These are phyloP conservation scores for Caryocar brasiliense DNA, from an alignment of 441 rosid species.

Conservation along the genomic window DNA sequence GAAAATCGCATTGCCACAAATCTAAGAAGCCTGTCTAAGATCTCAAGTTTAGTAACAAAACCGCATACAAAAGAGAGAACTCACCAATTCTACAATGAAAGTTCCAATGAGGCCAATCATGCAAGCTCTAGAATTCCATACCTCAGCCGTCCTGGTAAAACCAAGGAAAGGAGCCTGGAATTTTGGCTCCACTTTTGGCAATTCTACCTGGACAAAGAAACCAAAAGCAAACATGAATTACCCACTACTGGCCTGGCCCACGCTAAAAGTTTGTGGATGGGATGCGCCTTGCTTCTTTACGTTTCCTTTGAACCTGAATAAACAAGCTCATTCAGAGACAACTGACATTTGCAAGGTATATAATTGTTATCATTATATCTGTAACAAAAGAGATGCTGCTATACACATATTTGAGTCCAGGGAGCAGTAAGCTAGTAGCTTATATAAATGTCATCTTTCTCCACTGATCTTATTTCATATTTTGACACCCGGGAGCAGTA, in stretches of 20 bases:
- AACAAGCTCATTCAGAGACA: no score
- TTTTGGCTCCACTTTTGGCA: constrained; percentile 66
- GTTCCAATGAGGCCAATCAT: constrained; percentile 70
- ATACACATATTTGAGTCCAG: no score
- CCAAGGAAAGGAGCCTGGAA: constrained; percentile 55
- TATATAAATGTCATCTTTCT: no score
- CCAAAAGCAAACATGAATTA: background rate
- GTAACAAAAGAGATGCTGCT: no score
- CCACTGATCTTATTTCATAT: no score
- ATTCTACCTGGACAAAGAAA: constrained; percentile 30
- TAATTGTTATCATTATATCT: no score
- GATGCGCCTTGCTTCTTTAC: background rate
- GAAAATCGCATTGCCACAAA: background rate
- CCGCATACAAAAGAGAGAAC: background rate
- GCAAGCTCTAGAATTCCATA: constrained; percentile 87
- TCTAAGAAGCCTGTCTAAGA: no score
- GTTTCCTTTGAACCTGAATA: no score
- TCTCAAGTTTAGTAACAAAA: no score
- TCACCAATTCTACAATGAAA: constrained; percentile 64
- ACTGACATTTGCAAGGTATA: no score
- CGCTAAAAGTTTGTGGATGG: background rate
- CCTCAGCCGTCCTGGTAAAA: constrained; percentile 65
- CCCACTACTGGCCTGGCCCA: background rate
- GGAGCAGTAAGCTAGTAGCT: no score
- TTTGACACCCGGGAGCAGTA: no score